Evolutionary conservation across 2,329 filamentous ascomycete species (phyloP).

Genomic region (Sporothrix inflata): DNA sequence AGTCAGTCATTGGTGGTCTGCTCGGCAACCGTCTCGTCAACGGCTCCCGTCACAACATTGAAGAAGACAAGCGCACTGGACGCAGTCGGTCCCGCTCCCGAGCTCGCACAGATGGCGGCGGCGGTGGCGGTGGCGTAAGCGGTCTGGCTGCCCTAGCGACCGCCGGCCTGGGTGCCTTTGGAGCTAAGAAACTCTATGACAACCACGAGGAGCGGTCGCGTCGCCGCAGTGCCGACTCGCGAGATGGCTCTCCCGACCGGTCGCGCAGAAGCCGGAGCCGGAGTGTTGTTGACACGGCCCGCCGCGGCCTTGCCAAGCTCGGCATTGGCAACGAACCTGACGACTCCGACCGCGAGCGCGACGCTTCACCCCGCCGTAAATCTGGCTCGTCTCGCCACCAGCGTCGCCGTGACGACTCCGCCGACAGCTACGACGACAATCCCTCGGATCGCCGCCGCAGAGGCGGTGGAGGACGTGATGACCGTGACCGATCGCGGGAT

Average conservation of each 20-base stretch:
- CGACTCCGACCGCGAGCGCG: constrained; percentile 39
- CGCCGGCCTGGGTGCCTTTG: constrained; percentile 63
- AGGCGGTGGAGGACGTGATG: constrained; percentile 40
- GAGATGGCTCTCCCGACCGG: constrained; percentile 50
- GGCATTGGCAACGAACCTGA: constrained; percentile 59
- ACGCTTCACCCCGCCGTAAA: constrained; percentile 42
- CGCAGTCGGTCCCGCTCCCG: constrained; percentile 72
- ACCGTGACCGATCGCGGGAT: constrained; percentile 39
- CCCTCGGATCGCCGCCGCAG: constrained; percentile 35
- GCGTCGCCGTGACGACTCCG: constrained; percentile 39
- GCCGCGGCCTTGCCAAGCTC: constrained; percentile 64
- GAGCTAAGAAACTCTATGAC: constrained; percentile 62
- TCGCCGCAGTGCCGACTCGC: constrained; percentile 54
- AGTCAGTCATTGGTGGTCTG: constrained; percentile 86
- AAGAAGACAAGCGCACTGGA: constrained; percentile 60
- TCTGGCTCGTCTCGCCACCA: constrained; percentile 33
- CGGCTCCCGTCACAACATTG: constrained; percentile 70
- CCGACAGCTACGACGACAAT: constrained; percentile 52
- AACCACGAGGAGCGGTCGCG: constrained; percentile 57
- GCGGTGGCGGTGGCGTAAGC: constrained; percentile 49
- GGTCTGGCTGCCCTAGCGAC: constrained; percentile 67
- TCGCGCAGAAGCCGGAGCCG: constrained; percentile 61
- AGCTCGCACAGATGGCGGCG: constrained; percentile 47
- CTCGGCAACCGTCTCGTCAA: constrained; percentile 85
- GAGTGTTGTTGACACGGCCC: constrained; percentile 65